These are phyloP conservation scores for Xylariales sp. DNA, from an alignment of 2,329 filamentous ascomycete species.

Conservation along the genomic window DNA sequence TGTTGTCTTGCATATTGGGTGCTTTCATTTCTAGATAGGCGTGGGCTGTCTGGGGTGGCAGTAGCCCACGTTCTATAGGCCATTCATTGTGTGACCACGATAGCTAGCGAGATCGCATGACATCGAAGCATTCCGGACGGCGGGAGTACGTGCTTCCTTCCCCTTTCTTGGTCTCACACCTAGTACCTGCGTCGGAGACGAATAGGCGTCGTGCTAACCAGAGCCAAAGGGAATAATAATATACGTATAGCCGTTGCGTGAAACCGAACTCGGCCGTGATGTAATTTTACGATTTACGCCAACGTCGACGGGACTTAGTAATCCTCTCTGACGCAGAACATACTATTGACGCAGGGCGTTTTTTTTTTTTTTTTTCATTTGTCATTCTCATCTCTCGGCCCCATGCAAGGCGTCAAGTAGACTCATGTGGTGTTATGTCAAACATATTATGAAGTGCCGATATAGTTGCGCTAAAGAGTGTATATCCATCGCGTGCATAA, in stretches of 20 bases:
- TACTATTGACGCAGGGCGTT: conserved; percentile 20
- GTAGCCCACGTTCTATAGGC: background rate
- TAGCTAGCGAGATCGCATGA: no score
- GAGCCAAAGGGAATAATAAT: no score
- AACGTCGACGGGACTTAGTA: no score
- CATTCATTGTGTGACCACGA: background rate
- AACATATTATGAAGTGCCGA: background rate
- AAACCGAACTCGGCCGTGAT: background rate
- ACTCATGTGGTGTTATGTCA: conserved; percentile 29
- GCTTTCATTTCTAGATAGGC: background rate
- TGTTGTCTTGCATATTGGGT: conserved; percentile 24
- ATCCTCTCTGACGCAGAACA: background rate
- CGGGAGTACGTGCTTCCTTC: no score
- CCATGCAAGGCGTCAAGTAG: conserved; percentile 25
- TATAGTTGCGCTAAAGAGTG: conserved; percentile 3
- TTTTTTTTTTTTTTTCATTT: conserved; percentile 15
- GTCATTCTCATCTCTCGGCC: background rate
- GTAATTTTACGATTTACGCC: no score
- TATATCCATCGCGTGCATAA: conserved; percentile 22
- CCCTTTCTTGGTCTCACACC: no score
- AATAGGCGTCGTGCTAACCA: no score
- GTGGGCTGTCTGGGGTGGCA: background rate
- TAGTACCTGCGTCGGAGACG: no score
- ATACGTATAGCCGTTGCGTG: no score
- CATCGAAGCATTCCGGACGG: no score